Conservation (phyloP, 345 rosid species). For the Moricandia moricandioides region DNA sequence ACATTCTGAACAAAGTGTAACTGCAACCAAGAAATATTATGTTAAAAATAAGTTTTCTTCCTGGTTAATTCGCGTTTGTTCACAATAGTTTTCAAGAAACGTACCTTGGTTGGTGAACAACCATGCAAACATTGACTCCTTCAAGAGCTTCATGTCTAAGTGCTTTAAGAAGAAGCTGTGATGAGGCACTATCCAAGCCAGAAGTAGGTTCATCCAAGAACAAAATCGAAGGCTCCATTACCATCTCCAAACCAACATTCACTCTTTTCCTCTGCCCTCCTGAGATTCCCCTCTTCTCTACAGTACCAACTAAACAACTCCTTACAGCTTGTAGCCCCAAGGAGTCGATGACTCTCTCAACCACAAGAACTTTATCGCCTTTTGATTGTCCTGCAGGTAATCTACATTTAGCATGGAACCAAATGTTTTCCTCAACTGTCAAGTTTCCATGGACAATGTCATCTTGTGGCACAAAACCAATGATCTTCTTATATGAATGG, state of each 20-base stretch:
- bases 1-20: constrained; percentile 79
- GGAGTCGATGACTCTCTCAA: constrained; percentile 86
- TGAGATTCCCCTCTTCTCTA: constrained; percentile 91
- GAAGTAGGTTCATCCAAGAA: constrained; percentile 96
- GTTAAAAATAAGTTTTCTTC: too few species aligned
- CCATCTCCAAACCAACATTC: constrained; percentile 94
- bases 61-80: too few species aligned
- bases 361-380: constrained; percentile 76
- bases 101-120: constrained; percentile 94
- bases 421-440: constrained; percentile 93
- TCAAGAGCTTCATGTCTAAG: constrained; percentile 86
- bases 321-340: constrained; percentile 82
- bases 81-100: too few species aligned
- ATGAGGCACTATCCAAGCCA: constrained; percentile 96
- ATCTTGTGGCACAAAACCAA: constrained; percentile 94
- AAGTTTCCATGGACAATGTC: constrained; percentile 93
- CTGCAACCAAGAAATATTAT: constrained; percentile 47
- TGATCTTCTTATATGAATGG: constrained; percentile 74
- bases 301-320: constrained; percentile 86
- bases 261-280: constrained; percentile 97
- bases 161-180: constrained; percentile 80
- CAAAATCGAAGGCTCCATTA: constrained; percentile 93
- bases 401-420: constrained; percentile 95
- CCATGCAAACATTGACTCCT: constrained; percentile 92
- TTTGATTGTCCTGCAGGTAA: constrained; percentile 58